Evolutionary conservation across 352 stramenopile genomes (phyloP).

Genomic region (Sclerospora graminicola): DNA sequence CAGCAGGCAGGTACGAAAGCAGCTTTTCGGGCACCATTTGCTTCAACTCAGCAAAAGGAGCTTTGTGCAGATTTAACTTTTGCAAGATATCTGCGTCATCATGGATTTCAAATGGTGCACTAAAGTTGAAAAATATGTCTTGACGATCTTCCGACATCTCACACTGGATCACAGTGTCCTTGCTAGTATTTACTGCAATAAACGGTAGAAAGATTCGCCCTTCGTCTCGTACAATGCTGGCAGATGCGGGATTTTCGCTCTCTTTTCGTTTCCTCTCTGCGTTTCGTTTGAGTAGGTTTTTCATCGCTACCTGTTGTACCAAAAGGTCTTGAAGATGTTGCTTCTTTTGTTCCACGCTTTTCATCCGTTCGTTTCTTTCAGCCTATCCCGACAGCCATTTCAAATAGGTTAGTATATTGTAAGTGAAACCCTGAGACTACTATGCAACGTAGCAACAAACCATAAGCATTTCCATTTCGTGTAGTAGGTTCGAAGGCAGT

Average conservation of each 20-base stretch:
- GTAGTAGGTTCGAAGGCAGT: slow-evolving; percentile 65
- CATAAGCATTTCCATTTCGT: slow-evolving; percentile 83
- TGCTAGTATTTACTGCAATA: slow-evolving; percentile 93
- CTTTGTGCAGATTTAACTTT: slow-evolving; percentile 86
- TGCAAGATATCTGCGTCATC: slow-evolving; percentile 96
- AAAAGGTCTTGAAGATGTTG: slow-evolving; percentile 89
- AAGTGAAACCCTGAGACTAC: not conserved
- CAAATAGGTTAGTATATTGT: slow-evolving; percentile 1
- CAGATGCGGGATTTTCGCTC: slow-evolving; percentile 14
- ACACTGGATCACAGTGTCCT: slow-evolving; percentile 92
- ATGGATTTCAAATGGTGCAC: slow-evolving; percentile 94
- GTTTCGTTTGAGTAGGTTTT: slow-evolving; percentile 89
- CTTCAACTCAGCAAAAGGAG: slow-evolving; percentile 49
- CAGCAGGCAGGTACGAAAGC: slow-evolving; percentile 61
- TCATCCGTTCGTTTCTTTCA: slow-evolving; percentile 65
- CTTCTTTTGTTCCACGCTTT: slow-evolving; percentile 81
- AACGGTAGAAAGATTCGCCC: slow-evolving; percentile 92
- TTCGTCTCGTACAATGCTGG: slow-evolving; percentile 42
- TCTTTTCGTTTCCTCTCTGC: slow-evolving; percentile 46
- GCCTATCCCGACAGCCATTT: slow-evolving; percentile 22
- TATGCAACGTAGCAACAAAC: slow-evolving; percentile 20
- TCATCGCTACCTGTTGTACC: slow-evolving; percentile 91
- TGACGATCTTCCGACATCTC: slow-evolving; percentile 93
- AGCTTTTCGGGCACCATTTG: slow-evolving; percentile 67
- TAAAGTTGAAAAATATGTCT: slow-evolving; percentile 97